Evolutionary conservation across 331 rosid genomes (phyloP).

Genomic region (Stylosanthes scabra): DNA sequence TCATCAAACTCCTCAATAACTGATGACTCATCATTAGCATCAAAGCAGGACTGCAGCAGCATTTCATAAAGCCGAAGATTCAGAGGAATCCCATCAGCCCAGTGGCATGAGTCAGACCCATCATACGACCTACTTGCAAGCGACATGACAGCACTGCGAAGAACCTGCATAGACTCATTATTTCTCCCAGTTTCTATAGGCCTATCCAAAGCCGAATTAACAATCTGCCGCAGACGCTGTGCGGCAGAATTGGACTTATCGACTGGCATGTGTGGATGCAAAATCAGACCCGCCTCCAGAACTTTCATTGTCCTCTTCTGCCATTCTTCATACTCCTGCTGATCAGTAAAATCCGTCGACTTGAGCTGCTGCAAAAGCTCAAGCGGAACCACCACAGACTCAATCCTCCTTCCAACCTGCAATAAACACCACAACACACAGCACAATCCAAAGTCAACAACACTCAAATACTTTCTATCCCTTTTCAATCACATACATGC

Average conservation of each 20-base stretch:
- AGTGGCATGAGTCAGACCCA: conserved; percentile 83
- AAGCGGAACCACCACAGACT: conserved; percentile 86
- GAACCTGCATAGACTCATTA: conserved; percentile 79
- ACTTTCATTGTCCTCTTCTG: conserved; percentile 85
- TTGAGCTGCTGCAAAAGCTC: conserved; percentile 94
- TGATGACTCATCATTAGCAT: conserved; percentile 71
- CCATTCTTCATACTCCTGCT: conserved; percentile 81
- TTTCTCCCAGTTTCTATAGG: conserved; percentile 79
- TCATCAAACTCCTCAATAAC: conserved; percentile 92
- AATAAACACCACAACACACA: conserved; percentile 30
- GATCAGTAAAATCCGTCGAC: conserved; percentile 78
- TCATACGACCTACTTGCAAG: conserved; percentile 84
- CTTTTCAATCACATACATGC: neutral
- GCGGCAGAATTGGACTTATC: conserved; percentile 68
- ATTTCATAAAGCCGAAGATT: conserved; percentile 88
- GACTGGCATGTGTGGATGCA: conserved; percentile 68
- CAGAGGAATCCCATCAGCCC: conserved; percentile 99
- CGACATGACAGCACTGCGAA: conserved; percentile 74
- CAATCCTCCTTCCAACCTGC: conserved; percentile 88
- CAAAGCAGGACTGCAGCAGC: conserved; percentile 90
- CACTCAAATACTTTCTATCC: neutral
- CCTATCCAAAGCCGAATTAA: conserved; percentile 71
- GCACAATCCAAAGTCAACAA: conserved; percentile 31
- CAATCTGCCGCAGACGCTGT: conserved; percentile 69
- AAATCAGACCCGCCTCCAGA: conserved; percentile 80